Conservation (phyloP, 2,329 filamentous ascomycete species). For the Diaporthe helianthi region DNA sequence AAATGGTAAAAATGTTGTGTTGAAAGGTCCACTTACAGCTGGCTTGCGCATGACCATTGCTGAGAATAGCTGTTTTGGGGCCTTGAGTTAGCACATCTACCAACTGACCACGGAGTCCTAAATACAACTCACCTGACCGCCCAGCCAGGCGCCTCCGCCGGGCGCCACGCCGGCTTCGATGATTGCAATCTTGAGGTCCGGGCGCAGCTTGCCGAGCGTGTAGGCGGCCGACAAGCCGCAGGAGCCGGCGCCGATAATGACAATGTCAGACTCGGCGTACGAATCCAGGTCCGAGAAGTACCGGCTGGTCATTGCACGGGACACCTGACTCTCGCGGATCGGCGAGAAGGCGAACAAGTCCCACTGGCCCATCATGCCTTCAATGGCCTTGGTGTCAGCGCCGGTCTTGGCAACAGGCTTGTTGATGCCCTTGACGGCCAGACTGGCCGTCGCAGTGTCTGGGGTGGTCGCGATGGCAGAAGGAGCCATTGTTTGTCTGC, state of each 20-base stretch:
- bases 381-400: constrained; percentile 59
- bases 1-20: too few species aligned
- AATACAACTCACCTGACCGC: constrained; percentile 65
- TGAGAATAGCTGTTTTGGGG: constrained; percentile 70
- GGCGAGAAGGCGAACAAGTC: constrained; percentile 81
- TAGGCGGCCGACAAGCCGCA: constrained; percentile 88
- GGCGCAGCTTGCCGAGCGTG: constrained; percentile 80
- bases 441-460: constrained; percentile 49
- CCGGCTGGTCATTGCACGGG: constrained; percentile 89
- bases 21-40: constrained; percentile 49
- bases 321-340: constrained; percentile 92
- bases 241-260: constrained; percentile 90
- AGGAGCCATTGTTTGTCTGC: constrained; percentile 73
- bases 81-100: background rate
- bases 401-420: constrained; percentile 46
- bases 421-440: constrained; percentile 45
- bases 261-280: constrained; percentile 91
- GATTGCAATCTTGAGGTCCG: constrained; percentile 90
- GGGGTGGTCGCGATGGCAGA: constrained; percentile 65
- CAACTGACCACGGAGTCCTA: background rate
- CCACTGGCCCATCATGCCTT: constrained; percentile 79
- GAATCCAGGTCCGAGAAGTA: constrained; percentile 91
- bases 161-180: constrained; percentile 88
- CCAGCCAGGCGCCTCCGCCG: constrained; percentile 89
- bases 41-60: constrained; percentile 97